Evolutionary conservation across 2,329 filamentous ascomycete genomes (phyloP).

Genomic region (Epicoccum nigrum): DNA sequence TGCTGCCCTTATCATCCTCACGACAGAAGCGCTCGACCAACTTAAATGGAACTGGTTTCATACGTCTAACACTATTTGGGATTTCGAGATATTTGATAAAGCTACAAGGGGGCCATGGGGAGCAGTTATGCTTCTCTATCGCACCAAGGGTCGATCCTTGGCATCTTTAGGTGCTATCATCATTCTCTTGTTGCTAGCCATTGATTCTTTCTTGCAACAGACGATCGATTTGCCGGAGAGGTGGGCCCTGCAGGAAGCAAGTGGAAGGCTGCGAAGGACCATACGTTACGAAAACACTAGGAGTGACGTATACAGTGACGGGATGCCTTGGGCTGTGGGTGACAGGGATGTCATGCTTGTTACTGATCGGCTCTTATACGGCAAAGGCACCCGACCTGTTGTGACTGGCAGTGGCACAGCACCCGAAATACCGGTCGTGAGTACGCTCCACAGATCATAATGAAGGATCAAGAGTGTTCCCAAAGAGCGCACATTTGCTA

Average conservation of each 20-base stretch:
- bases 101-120: constrained; percentile 34
- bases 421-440: neutral
- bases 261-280: neutral
- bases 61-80: constrained; percentile 25
- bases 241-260: constrained; percentile 1
- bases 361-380: constrained; percentile 1
- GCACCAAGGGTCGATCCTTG: constrained; percentile 22
- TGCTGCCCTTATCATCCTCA: constrained; percentile 33
- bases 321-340: constrained; percentile 9
- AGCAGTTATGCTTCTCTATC: constrained; percentile 21
- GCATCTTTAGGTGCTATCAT: constrained; percentile 8
- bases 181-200: constrained; percentile 17
- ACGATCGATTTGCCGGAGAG: constrained; percentile 15
- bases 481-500: no score
- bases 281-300: constrained; percentile 13
- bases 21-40: constrained; percentile 39
- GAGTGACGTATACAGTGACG: constrained; percentile 1
- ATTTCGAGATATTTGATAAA: constrained; percentile 44
- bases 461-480: no score
- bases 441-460: no score
- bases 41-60: constrained; percentile 43
- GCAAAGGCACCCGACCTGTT: constrained; percentile 18
- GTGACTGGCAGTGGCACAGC: constrained; percentile 10
- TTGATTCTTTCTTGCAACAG: constrained; percentile 42
- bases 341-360: neutral